Evolutionary conservation across 2,329 filamentous ascomycete species (phyloP), one percentile per base, ranked within the genome.

Genomic region (Aureobasidium sp.): DNA sequence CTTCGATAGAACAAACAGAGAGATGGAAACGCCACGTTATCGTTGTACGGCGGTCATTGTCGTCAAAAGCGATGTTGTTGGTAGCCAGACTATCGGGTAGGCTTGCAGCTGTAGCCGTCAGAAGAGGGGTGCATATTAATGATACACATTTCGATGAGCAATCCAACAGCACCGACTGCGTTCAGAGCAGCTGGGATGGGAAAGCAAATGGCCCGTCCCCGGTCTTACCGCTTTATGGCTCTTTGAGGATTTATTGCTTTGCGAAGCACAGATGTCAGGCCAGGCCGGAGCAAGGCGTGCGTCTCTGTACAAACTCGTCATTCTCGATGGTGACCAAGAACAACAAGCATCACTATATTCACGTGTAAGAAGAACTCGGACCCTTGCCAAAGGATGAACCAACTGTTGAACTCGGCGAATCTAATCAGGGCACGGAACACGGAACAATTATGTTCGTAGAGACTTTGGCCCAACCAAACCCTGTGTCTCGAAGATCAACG

Each of bases 381-480:
- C 50, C 35, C 37, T 31, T 31, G 8, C 12, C 22, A 54, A 42
- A 39, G 37, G 50, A 31, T 42, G 37, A 42, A 42, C 24, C 50
- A 35, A 40, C 15, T 54, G 50, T 42, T 42, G 40, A 24, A 39
- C 27, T 57, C 53, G 53, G 53, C 53, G 53, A 57, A 57, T 27
- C 11, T 57, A 57, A 27, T 24, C 39, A 57, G 39, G 53, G 40
- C 53, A 42, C 50, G 50, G 50, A 42, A 42, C 53, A 42, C 50
- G 50, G 50, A 42, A 42, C n/a, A 42, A 54, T 33, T 33, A 33
- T 54, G 37, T 42, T 42, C 9, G 24, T 31, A 14, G 50, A 54
- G 50, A 54, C 50, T 54, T 54, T 54, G 37, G 14, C 8, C 49
- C 50, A 57, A 57, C 35, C 27, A 45, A 57, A 57, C 39, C 45